phyloP scores from a whole-genome alignment of 1,284 basidiomycete species.

The Sanguinoderma infundibulare region DNA sequence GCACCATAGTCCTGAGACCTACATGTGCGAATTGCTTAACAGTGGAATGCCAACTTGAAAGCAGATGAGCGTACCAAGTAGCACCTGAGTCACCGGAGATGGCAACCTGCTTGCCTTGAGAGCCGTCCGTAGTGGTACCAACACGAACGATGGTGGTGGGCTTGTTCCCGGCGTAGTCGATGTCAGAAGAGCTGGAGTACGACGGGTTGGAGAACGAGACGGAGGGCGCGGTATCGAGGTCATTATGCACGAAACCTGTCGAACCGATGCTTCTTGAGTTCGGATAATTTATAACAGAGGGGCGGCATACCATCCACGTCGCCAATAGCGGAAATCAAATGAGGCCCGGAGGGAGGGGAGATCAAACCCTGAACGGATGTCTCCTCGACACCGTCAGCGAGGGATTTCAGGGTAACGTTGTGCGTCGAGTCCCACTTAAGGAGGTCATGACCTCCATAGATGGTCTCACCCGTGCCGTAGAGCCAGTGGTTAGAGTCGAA shows the following conservation, averaged over 20 bases:
- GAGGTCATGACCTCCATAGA: conserved; percentile 61
- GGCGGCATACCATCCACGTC: conserved; percentile 52
- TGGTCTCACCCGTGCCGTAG: conserved; percentile 65
- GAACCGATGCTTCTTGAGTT: background rate
- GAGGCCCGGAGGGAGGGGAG: conserved; percentile 51
- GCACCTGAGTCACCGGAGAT: conserved; percentile 57
- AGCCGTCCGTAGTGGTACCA: conserved; percentile 39
- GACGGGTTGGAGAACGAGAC: conserved; percentile 50
- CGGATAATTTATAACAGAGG: background rate
- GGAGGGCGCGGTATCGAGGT: conserved; percentile 49
- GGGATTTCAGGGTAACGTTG: conserved; percentile 61
- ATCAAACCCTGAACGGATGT: conserved; percentile 59
- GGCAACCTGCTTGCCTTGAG: conserved; percentile 57
- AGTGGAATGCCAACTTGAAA: background rate
- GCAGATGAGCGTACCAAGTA: conserved; percentile 44
- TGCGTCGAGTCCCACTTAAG: conserved; percentile 58
- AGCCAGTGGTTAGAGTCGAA: conserved; percentile 71
- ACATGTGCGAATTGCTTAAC: background rate
- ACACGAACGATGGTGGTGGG: conserved; percentile 58
- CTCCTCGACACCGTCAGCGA: conserved; percentile 70
- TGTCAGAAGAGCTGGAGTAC: conserved; percentile 55
- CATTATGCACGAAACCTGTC: conserved; percentile 47
- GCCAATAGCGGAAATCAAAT: conserved; percentile 60
- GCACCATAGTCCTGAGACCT: conserved; percentile 56
- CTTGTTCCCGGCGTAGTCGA: conserved; percentile 63